These are phyloP conservation scores for Psilocybe subaeruginosa DNA, from an alignment of 768 basidiomycete genomes.

Conservation along the genomic window DNA sequence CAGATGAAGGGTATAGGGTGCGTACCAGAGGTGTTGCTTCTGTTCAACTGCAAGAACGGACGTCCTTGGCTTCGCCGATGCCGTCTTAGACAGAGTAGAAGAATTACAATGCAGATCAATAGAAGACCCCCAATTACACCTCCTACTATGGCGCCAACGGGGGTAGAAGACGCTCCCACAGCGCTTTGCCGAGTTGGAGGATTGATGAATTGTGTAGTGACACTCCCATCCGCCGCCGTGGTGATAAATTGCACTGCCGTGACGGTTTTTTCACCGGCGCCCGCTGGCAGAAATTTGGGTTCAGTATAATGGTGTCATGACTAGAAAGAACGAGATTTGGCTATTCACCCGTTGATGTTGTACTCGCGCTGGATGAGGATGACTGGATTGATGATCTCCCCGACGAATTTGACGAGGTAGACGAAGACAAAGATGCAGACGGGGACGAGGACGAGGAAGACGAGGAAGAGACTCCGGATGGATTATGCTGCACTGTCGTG, in stretches of 20 bases:
- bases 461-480: background rate
- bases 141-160: background rate
- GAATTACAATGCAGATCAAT: background rate
- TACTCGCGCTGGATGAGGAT: background rate
- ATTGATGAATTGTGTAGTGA: background rate
- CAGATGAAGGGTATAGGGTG: background rate
- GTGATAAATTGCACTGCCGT: background rate
- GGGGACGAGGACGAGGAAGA: background rate
- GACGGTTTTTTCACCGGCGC: background rate
- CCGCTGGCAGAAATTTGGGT: background rate
- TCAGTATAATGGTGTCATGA: background rate
- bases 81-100: conserved; percentile 1
- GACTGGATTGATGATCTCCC: background rate
- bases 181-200: background rate
- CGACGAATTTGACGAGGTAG: background rate
- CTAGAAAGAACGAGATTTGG: too few species aligned
- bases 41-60: background rate
- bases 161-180: background rate
- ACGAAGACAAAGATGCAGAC: background rate
- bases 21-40: background rate
- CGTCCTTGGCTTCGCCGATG: background rate
- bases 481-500: background rate
- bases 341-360: background rate
- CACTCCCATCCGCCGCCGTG: background rate
- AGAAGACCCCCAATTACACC: conserved; percentile 2